Percentiles rank a stretch among this genome's conserved stretches.
Conservation (phyloP, 441 rosid genomes). For the Omphalea diandra region DNA sequence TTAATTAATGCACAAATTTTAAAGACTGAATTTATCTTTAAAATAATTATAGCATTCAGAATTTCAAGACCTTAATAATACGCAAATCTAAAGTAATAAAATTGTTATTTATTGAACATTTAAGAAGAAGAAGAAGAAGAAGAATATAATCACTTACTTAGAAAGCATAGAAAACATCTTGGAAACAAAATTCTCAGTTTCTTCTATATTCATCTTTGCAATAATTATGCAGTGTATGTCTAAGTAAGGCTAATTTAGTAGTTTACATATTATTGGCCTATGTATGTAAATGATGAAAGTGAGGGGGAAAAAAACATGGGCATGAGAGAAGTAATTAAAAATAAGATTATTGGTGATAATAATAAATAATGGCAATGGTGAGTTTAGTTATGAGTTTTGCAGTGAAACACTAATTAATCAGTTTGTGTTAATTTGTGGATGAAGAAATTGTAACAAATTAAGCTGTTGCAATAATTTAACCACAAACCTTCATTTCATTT, state of each 20-base stretch:
- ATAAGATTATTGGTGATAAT: too few species aligned
- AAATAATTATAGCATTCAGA: neutral
- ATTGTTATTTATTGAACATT: neutral
- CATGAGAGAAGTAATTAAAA: too few species aligned
- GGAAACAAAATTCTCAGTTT: too few species aligned
- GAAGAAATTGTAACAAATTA: neutral
- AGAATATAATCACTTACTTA: neutral
- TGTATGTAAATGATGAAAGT: too few species aligned
- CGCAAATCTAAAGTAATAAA: neutral
- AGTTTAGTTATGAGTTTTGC: neutral
- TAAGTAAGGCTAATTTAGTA: too few species aligned
- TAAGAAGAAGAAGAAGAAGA: neutral
- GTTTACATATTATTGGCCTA: too few species aligned
- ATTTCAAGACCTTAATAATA: neutral
- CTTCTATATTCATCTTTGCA: too few species aligned
- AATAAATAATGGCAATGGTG: neutral
- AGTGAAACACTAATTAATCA: neutral
- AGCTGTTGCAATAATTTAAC: too few species aligned
- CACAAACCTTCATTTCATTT: too few species aligned
- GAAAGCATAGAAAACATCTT: neutral
- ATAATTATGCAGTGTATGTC: too few species aligned
- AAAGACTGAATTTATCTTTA: conserved; percentile 3
- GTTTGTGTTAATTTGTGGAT: neutral
- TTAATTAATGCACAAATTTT: neutral
- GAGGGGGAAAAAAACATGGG: too few species aligned